Evolutionary conservation across 345 rosid species (phyloP), one percentile per base, ranked within the genome.

Genomic region (Camelina laxa): DNA sequence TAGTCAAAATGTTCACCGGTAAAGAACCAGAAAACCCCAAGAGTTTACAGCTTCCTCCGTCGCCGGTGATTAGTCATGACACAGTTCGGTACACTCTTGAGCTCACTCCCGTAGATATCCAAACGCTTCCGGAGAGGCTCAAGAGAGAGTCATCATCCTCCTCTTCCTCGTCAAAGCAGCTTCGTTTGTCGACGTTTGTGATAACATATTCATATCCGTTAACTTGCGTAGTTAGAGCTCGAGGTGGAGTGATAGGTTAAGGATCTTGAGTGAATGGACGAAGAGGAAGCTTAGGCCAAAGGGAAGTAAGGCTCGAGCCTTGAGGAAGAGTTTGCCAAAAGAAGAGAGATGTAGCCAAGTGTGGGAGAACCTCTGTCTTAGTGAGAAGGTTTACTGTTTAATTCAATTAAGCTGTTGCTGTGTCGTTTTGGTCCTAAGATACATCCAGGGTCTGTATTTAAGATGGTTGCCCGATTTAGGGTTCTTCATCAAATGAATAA

Each of bases 11-110:
- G 6, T 6, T 51, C 42, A 1, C 44, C 12, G 69, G 75, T 12
- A 39, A 72, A 61, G 56, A 48, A 59, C 50, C 22, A 4, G 48
- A 31, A 0, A 76, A 69, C 2, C 57, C 36, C 2, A 72, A 63
- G 24, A 77, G 57, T 24, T 31, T 62, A 30, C 57, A 71, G 53
- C 63, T 62, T 11, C 0, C 31, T 4, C 41, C 50, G 19, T 10
- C 42, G 31, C 47, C 16, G 15, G 33, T 0, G 54, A 49, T 60
- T 4, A 15, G 11, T 1, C 2, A 75, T 30, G 64, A 69, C 47
- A 9, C 36, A 0, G 65, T 62, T 0, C 58, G 83, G 2, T 72
- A 22, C 76, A 63, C 54, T 13, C 55, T 62, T 17, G 5, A 62
- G 0, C 54, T 72, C 44, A 16, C 63, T 41, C 60, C 30, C 1